Evolutionary conservation across 2,329 filamentous ascomycete species (phyloP).

Genomic region (Mariannaea sp.): DNA sequence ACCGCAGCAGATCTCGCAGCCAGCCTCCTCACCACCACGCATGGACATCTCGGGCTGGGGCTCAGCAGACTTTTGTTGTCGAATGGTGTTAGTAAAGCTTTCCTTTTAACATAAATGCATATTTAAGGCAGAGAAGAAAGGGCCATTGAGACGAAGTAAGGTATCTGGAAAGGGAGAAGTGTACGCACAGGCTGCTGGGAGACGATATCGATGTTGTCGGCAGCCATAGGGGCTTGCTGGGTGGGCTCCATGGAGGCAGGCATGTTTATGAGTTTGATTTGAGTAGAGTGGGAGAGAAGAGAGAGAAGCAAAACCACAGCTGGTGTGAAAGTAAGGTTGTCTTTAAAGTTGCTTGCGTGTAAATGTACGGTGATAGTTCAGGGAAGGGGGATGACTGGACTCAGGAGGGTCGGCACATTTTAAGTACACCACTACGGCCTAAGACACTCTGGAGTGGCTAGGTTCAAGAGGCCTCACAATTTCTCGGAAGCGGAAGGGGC

Average conservation of each 20-base stretch:
- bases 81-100: not conserved
- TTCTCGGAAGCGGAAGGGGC: not conserved
- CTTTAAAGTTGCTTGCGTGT: constrained; percentile 22
- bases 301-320: constrained; percentile 1
- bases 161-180: not conserved
- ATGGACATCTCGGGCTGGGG: constrained; percentile 51
- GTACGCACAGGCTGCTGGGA: constrained; percentile 49
- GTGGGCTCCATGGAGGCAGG: constrained; percentile 47
- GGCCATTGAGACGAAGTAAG: not conserved
- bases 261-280: constrained; percentile 43
- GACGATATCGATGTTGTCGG: constrained; percentile 43
- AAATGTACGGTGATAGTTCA: constrained; percentile 20
- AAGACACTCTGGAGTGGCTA: not conserved
- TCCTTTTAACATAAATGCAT: not conserved
- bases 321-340: constrained; percentile 16
- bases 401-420: constrained; percentile 20
- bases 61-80: constrained; percentile 40
- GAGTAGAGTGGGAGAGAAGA: constrained; percentile 7
- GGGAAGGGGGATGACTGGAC: constrained; percentile 17
- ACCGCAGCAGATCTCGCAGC: constrained; percentile 53
- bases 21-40: constrained; percentile 52
- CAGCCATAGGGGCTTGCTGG: constrained; percentile 52
- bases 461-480: constrained; percentile 11
- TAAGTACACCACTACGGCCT: constrained; percentile 23
- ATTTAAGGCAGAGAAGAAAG: too few relatives aligned